phyloP scores from a whole-genome alignment of 2,329 filamentous ascomycete genomes.

The Hymenoscyphus scutula region DNA sequence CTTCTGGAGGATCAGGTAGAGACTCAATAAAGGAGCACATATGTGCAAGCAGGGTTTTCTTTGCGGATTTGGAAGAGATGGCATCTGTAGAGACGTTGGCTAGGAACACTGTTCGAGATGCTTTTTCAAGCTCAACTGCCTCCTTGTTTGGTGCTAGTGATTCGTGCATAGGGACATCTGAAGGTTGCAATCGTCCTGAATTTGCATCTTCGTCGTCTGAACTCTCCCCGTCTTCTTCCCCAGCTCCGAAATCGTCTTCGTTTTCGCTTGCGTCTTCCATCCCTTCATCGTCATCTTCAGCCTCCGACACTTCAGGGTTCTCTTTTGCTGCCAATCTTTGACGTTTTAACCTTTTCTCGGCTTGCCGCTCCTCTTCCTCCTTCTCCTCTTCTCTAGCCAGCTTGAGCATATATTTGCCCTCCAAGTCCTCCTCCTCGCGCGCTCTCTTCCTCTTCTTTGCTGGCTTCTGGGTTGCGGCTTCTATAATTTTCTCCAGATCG shows the following conservation, averaged over 20 bases:
- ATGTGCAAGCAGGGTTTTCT: constrained; percentile 74
- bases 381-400: constrained; percentile 59
- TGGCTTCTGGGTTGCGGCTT: constrained; percentile 41
- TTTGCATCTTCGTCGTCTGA: constrained; percentile 35
- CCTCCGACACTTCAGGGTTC: constrained; percentile 37
- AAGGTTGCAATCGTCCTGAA: constrained; percentile 42
- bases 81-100: constrained; percentile 84
- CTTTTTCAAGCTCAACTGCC: constrained; percentile 72
- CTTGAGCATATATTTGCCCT: constrained; percentile 67
- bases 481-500: constrained; percentile 43
- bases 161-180: constrained; percentile 50
- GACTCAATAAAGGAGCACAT: constrained; percentile 70
- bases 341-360: constrained; percentile 46
- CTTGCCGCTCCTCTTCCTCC: constrained; percentile 47
- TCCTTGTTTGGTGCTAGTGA: constrained; percentile 53
- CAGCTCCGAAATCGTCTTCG: constrained; percentile 27
- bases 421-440: constrained; percentile 62
- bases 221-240: constrained; percentile 30
- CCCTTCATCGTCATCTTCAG: constrained; percentile 31
- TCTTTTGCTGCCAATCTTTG: constrained; percentile 46
- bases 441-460: constrained; percentile 62
- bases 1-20: constrained; percentile 45
- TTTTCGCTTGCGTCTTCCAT: constrained; percentile 33
- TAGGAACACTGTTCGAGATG: constrained; percentile 85
- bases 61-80: constrained; percentile 77